Evolutionary conservation across 2,329 filamentous ascomycete genomes (phyloP), one percentile per base, ranked within the genome.

Genomic region (Epichloe gansuensis): DNA sequence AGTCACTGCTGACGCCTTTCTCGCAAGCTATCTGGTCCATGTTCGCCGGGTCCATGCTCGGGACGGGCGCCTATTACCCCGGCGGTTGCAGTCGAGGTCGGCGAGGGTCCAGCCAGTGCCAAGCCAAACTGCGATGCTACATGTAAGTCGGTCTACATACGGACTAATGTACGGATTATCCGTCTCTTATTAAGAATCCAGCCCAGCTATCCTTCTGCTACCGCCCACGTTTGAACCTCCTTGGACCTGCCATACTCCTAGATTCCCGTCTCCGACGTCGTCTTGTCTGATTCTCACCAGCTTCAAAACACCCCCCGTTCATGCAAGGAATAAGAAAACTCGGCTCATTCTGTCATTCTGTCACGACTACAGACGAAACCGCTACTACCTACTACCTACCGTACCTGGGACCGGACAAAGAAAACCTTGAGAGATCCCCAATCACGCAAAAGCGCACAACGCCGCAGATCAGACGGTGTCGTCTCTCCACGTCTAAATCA

Each of bases 211-310:
- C 39, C 35, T 31, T 42, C 49, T 48, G 34, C 47, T 27, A 43
- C 43, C 23, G 47, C 50, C 45, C 39, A 39, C 17, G 38, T 38
- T 36, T 47, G 15, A 40, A 25, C 47, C 41, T 40, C 25, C n/a
- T 43, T 25, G 23, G n/a, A 21, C 35, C 23, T 51, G 17, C 35
- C 25, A 8, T 47, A 42, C 45, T 51, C 49, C 45, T 39, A 43
- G 52, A 35, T 34, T 49, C 49, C 50, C 25, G 36, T 47, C 34
- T 53, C 50, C 25, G 40, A 53, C 53, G 25, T 41, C 49, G 49
- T 44, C 43, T 45, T 50, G 52, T 49, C 51, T 50, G 42, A 54
- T 34, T 12, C 27, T 41, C 21, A 34, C 39, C n/a, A 21, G 23
- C 49, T 17, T 48, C 31, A 47, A 47, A 47, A 49, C 46, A 43